Base-by-base conservation (phyloP, 2,329 filamentous ascomycete species). In the Trichoderma arundinaceum region DNA sequence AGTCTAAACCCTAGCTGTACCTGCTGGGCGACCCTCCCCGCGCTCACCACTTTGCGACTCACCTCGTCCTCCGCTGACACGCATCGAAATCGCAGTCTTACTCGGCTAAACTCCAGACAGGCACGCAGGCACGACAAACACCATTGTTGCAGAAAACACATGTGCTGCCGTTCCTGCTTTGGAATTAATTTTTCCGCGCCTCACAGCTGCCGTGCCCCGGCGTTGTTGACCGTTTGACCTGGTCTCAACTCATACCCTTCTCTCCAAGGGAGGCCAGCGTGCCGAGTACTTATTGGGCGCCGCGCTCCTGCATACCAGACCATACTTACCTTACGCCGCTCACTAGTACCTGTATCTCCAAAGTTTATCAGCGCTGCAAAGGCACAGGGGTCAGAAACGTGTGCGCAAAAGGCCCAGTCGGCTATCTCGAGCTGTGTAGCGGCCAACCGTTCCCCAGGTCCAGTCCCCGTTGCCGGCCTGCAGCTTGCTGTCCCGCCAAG, bases 181-280 rank as follows among this genome's bases (percentile, higher is more conserved):
- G 12, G 28, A 7, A 48, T 10, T 58, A 53, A 62, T 46, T 62
- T 62, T 54, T 62, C 59, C 59, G 49, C n/a, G 59, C 19, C 59
- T 39, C 22, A 49, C 49, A 19, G 28, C 48, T 38, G 22, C 44
- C 15, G 33, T 28, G 44, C 44, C 33, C 43, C 57, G 15, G 44
- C 51, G 33, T 35, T 59, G 28, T 39, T 8, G 58, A 19, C 58
- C 46, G 22, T 61, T 51, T 61, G 46, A 61, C 53, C 19, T 41
- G 58, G 48, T 61, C 58, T 49, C 46, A 61, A 41, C 33, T 22
- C 38, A 15, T 19, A 19, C 58, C 58, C 58, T 61, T 60, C 49
- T 61, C 57, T 51, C 38, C 38, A 61, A 61, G 58, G 58, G 58
- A 51, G 57, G 4, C 59, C 46, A 43, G 39, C 59, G 49, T 62